Percentiles rank a stretch among this genome's conserved stretches.
These are phyloP conservation scores for Hygrocybe coccinea DNA, from an alignment of 768 basidiomycete species.

Conservation along the genomic window DNA sequence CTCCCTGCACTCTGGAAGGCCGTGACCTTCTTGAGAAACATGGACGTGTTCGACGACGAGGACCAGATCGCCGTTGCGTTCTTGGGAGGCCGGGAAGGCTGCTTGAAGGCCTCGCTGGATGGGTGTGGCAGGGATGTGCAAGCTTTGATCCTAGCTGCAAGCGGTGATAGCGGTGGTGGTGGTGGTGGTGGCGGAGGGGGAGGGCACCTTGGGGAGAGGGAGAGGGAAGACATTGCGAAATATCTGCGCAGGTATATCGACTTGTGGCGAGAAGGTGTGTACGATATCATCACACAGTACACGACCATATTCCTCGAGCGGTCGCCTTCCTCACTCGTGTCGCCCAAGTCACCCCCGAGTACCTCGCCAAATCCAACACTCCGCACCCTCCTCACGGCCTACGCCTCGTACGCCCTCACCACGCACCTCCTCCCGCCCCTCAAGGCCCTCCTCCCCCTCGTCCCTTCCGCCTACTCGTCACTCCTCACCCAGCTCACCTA, in stretches of 20 bases:
- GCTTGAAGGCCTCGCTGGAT: conserved; percentile 53
- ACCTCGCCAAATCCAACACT: conserved; percentile 19
- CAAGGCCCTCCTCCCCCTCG: conserved; percentile 59
- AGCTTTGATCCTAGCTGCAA: conserved; percentile 24
- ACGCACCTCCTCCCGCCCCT: conserved; percentile 54
- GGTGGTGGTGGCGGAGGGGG: conserved; percentile 10
- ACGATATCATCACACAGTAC: conserved; percentile 88
- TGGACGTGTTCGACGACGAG: conserved; percentile 60
- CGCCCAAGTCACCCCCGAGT: conserved; percentile 15
- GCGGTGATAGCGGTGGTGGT: conserved; percentile 7
- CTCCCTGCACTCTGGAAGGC: conserved; percentile 88
- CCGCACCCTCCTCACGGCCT: conserved; percentile 56
- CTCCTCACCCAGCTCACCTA: conserved; percentile 91
- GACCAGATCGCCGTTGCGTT: conserved; percentile 87
- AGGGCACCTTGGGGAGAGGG: conserved; percentile 47
- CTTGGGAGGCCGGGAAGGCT: conserved; percentile 61
- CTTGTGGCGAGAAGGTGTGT: conserved; percentile 85
- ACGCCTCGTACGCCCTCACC: conserved; percentile 56
- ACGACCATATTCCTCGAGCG: conserved; percentile 84
- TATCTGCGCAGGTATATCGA: conserved; percentile 87
- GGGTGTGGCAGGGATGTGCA: conserved; percentile 45
- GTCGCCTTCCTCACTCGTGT: conserved; percentile 30
- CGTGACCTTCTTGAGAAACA: conserved; percentile 78
- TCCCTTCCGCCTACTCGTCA: conserved; percentile 66
- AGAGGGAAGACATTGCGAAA: conserved; percentile 66